A percentile compares a stretch with the other conserved stretches of the same genome.
phyloP scores from a whole-genome alignment of 208 protist species.

The Wallacemonas sp. region DNA sequence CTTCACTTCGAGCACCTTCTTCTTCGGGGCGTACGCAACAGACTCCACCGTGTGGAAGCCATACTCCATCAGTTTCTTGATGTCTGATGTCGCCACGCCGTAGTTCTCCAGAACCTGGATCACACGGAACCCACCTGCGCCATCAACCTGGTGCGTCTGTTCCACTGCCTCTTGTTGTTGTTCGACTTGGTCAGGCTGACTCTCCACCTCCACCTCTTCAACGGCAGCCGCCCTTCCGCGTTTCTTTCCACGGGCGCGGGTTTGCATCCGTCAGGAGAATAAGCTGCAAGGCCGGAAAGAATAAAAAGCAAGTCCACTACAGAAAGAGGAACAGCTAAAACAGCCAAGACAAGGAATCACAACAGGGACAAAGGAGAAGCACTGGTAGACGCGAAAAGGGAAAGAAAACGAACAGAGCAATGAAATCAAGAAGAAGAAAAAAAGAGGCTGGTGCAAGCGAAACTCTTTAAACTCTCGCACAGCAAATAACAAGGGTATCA shows the following conservation, averaged over 20 bases:
- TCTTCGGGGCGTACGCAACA: constrained; percentile 97
- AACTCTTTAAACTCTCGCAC: too few species aligned
- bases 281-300: constrained; percentile 3
- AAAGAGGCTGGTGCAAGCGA: too few species aligned
- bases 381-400: too few species aligned
- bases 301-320: neutral
- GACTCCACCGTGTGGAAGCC: constrained; percentile 97
- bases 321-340: neutral
- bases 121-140: constrained; percentile 64
- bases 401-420: too few species aligned
- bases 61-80: constrained; percentile 97
- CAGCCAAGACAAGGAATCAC: too few species aligned
- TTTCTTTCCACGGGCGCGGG: constrained; percentile 52
- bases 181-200: constrained; percentile 28
- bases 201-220: constrained; percentile 40
- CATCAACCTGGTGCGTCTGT: constrained; percentile 17
- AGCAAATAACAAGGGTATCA: too few species aligned
- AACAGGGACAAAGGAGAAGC: too few species aligned
- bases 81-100: constrained; percentile 94
- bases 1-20: constrained; percentile 96
- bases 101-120: constrained; percentile 93
- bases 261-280: constrained; percentile 46
- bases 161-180: constrained; percentile 37
- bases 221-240: constrained; percentile 39
- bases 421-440: too few species aligned